Base-by-base conservation (phyloP, 2,329 filamentous ascomycete species). In the Alternaria metachromatica region DNA sequence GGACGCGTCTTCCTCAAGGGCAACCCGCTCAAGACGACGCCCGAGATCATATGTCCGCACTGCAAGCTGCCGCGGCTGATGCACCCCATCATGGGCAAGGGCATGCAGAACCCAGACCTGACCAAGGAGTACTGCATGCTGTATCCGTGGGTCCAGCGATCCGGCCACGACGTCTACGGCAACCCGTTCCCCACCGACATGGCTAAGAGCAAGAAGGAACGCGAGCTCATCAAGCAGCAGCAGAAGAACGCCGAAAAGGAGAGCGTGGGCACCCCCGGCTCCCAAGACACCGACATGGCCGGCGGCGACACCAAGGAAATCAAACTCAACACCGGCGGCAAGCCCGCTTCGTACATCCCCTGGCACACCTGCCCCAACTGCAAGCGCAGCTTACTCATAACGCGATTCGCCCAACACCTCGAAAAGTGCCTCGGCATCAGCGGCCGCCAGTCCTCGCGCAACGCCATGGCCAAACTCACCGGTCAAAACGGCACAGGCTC, bases 101-200 rank as follows among this genome's bases (percentile, higher is more conserved):
- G 90, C 49, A 86, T 89, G 73, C 89, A 89, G 46, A 88, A 90
- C 62, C 91, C 91, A 0, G 82, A 84, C 44, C 80, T 84, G 12
- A 81, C 80, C 18, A 79, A 80, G 58, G 88, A 90, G 69, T 94
- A 94, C 84, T 95, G 92, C 85, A 92, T 92, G 80, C 89, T 89
- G 68, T 89, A 91, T 64, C 91, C 92, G 0, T 94, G 91, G 83
- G 91, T 93, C 64, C 88, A 92, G 70, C 90, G 92, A 76, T 85
- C 88, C 3, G 91, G 91, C 64, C 91, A 89, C 81, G 92, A 95
- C 79, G 92, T 94, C 68, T 94, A 94, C 79, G 92, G 91, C 55
- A 92, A 94, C 80, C 92, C 90, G 26, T 94, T 92, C 86, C 89
- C 92, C 13, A 89, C 89, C 18, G 90, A 90, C 21, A 87, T 90